Evolutionary conservation across 2,329 filamentous ascomycete genomes (phyloP).

Genomic region (Botrytis fragariae): DNA sequence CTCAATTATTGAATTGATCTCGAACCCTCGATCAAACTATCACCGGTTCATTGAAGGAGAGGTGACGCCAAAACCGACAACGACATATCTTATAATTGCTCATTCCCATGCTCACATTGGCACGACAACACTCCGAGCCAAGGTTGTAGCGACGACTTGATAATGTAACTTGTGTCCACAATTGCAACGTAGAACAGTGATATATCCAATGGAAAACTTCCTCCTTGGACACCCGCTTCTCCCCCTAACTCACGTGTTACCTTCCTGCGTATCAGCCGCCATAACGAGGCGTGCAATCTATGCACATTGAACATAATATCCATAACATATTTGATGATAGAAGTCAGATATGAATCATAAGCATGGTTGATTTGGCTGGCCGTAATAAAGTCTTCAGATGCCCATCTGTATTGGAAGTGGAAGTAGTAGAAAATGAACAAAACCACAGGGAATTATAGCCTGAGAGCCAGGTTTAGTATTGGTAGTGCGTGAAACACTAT

Average conservation of each 20-base stretch:
- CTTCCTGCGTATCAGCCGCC: not conserved
- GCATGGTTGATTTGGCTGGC: not conserved
- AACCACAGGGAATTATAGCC: constrained; percentile 70
- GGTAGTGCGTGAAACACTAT: constrained; percentile 72
- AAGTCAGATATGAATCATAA: not conserved
- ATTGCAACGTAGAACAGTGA: too few relatives aligned
- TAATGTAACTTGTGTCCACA: not conserved
- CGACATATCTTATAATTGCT: too few relatives aligned
- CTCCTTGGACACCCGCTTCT: not conserved
- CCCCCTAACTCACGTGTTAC: too few relatives aligned
- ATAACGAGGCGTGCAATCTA: not conserved
- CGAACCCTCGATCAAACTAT: too few relatives aligned
- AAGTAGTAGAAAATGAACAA: constrained; percentile 76
- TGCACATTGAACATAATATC: too few relatives aligned
- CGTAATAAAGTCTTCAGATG: constrained; percentile 75
- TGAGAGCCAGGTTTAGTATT: constrained; percentile 73
- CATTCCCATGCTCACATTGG: too few relatives aligned
- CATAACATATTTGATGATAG: not conserved
- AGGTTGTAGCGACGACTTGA: too few relatives aligned
- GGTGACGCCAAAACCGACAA: too few relatives aligned
- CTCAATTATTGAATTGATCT: too few relatives aligned
- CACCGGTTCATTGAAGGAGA: too few relatives aligned
- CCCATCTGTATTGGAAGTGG: constrained; percentile 75
- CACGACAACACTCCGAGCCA: too few relatives aligned
- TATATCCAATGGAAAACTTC: not conserved